phyloP scores from a whole-genome alignment of 306 rosid genomes.

The Vigna angularis region DNA sequence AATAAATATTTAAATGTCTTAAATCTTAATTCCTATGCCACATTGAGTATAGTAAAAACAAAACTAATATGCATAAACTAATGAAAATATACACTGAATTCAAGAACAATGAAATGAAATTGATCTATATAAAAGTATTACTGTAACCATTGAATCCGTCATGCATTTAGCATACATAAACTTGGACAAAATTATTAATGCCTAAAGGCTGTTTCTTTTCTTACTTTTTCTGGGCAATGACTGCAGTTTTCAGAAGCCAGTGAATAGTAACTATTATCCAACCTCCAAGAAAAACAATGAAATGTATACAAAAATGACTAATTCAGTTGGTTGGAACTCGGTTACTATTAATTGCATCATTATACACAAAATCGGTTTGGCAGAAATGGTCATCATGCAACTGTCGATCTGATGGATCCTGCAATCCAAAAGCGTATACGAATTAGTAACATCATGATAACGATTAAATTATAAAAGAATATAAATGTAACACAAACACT shows the following conservation, averaged over 20 bases:
- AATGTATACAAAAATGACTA: neutral
- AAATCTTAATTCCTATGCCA: no score
- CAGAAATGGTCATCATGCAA: conserved; percentile 30
- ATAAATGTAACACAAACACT: neutral
- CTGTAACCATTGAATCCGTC: neutral
- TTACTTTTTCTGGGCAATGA: neutral
- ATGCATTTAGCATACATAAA: conserved; percentile 24
- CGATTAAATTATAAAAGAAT: neutral
- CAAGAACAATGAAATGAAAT: no score
- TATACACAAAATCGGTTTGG: conserved; percentile 23
- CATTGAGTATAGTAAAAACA: no score
- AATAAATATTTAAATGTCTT: no score
- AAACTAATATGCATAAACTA: no score
- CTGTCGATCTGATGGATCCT: conserved; percentile 47
- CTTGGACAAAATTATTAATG: neutral
- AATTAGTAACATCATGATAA: conserved; percentile 21
- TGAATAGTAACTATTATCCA: conserved; percentile 4
- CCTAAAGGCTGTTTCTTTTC: neutral
- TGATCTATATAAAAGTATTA: neutral
- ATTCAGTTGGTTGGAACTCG: conserved; percentile 13
- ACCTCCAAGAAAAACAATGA: conserved; percentile 12
- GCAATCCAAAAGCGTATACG: conserved; percentile 32
- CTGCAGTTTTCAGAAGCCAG: conserved; percentile 17
- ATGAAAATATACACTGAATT: no score
- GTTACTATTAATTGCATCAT: conserved; percentile 25